phyloP scores from a whole-genome alignment of 306 rosid genomes.

The Dryas drummondii region DNA sequence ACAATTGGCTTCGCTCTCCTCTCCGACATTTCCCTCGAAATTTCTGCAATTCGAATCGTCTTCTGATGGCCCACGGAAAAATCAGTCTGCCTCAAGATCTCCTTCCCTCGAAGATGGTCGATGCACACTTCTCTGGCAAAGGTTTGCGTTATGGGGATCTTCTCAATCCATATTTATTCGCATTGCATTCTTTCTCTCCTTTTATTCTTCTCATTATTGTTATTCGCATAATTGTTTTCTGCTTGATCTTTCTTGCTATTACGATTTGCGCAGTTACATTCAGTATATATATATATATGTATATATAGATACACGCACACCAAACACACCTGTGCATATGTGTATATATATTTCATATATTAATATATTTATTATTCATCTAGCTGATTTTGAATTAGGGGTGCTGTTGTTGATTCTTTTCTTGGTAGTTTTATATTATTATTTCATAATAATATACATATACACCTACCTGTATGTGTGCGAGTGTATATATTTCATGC shows the following conservation, averaged over 20 bases:
- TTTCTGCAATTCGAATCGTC: slow-evolving; percentile 28
- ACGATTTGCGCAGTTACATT: not conserved
- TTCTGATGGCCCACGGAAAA: slow-evolving; percentile 46
- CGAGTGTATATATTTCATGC: no score
- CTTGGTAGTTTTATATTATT: not conserved
- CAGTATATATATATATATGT: not conserved
- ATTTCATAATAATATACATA: not conserved
- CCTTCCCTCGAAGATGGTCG: slow-evolving; percentile 43
- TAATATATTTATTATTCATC: not conserved
- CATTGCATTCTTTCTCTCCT: slow-evolving; percentile 4
- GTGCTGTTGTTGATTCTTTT: not conserved
- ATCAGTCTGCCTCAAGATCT: slow-evolving; percentile 64
- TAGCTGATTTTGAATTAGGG: slow-evolving; percentile 6
- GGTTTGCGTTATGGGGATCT: slow-evolving; percentile 43
- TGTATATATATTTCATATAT: not conserved
- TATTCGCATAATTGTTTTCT: not conserved
- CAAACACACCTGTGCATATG: not conserved
- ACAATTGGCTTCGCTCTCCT: not conserved
- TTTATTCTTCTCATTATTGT: not conserved
- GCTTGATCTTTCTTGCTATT: not conserved
- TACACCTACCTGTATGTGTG: no score
- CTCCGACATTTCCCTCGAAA: slow-evolving; percentile 30
- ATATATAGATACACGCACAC: no score
- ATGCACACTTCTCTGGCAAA: slow-evolving; percentile 39
- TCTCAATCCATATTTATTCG: not conserved